Conservation (phyloP, 305 asterid genomes). For the Fraxinus velutina region DNA sequence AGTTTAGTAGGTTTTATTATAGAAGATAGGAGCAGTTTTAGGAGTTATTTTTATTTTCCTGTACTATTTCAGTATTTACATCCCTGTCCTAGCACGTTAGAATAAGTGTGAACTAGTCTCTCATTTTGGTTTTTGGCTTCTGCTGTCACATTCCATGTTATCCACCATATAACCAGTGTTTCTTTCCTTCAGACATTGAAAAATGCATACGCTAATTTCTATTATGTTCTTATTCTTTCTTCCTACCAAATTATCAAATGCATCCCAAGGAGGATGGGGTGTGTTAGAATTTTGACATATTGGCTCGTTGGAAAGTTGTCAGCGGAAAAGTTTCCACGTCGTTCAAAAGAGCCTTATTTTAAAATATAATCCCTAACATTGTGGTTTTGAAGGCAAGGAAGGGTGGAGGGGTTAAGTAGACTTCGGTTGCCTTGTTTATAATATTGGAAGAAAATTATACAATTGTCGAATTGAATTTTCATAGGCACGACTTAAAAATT, state of each 20-base stretch:
- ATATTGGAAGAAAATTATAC: not conserved
- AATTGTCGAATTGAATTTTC: not conserved
- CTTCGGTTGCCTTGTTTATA: not conserved
- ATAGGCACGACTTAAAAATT: not conserved
- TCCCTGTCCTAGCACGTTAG: not conserved
- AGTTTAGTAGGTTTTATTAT: not conserved
- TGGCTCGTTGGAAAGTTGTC: not conserved
- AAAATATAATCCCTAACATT: not conserved
- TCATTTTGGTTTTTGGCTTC: not conserved
- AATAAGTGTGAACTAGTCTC: not conserved
- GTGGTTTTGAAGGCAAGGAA: not conserved
- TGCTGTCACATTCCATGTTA: not conserved
- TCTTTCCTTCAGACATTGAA: not conserved
- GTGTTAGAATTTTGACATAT: not conserved
- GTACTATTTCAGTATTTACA: not conserved
- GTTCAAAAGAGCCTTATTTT: not conserved
- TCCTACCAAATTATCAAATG: not conserved
- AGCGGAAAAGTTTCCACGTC: not conserved
- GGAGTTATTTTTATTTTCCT: not conserved
- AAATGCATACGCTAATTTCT: not conserved
- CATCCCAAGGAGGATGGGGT: not conserved
- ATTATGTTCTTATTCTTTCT: not conserved
- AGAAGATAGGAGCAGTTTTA: not conserved
- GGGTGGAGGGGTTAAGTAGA: not conserved
- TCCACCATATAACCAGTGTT: not conserved